A percentile compares a stretch with the other conserved stretches of the same genome.
phyloP scores from a whole-genome alignment of 768 basidiomycete species.

The Amanita subjunquillea region DNA sequence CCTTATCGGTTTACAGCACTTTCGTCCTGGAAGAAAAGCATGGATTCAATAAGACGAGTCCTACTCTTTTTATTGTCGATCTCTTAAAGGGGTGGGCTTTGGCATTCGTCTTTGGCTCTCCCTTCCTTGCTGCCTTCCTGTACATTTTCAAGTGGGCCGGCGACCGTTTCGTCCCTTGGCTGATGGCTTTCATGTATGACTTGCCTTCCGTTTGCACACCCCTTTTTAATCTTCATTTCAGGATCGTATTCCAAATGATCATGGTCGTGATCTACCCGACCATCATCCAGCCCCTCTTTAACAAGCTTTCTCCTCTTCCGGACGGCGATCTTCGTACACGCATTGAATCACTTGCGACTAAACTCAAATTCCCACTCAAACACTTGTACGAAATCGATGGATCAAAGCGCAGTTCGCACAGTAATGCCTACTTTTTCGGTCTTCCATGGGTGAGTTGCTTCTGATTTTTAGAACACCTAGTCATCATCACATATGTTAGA shows the following conservation, averaged over 20 bases:
- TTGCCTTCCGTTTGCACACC: background rate
- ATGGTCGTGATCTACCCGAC: conserved; percentile 81
- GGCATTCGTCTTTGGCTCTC: conserved; percentile 63
- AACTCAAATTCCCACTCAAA: conserved; percentile 88
- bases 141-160: conserved; percentile 91
- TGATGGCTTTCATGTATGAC: conserved; percentile 86
- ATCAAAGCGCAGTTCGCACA: conserved; percentile 89
- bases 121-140: conserved; percentile 81
- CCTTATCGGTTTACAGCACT: conserved; percentile 75
- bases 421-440: conserved; percentile 98
- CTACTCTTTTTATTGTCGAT: conserved; percentile 65
- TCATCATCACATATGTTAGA: conserved; percentile 26
- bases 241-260: conserved; percentile 72
- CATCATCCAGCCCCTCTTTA: conserved; percentile 92
- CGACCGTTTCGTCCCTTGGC: conserved; percentile 83
- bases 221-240: conserved; percentile 15
- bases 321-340: conserved; percentile 67
- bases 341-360: conserved; percentile 67
- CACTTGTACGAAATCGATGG: conserved; percentile 97
- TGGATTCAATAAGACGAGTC: conserved; percentile 94
- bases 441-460: conserved; percentile 68
- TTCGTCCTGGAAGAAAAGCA: conserved; percentile 94
- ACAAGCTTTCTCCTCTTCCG: conserved; percentile 85
- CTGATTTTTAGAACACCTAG: background rate
- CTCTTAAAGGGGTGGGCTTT: conserved; percentile 72